Conservation (phyloP, 257 asterid genomes). For the Forsythia suspensa region DNA sequence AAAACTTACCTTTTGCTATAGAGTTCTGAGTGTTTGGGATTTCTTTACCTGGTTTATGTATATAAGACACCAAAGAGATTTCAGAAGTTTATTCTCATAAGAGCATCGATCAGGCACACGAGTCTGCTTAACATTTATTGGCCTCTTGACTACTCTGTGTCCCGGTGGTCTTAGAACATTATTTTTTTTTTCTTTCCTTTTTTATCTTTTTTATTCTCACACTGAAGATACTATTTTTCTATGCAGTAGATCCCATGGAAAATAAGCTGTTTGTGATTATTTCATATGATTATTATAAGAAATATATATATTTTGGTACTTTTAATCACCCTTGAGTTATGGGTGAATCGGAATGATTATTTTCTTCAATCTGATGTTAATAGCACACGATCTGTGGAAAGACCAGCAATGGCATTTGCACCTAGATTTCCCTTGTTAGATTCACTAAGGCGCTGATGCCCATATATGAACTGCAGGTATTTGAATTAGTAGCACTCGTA, state of each 20-base stretch:
- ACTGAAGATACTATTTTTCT: background rate
- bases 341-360: background rate
- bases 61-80: background rate
- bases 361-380: background rate
- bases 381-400: background rate
- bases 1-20: background rate
- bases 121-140: background rate
- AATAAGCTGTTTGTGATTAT: background rate
- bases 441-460: background rate
- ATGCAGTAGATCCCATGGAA: background rate
- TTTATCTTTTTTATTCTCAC: too few species aligned
- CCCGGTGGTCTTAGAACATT: background rate
- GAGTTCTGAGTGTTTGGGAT: background rate
- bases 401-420: background rate
- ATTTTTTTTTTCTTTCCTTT: background rate
- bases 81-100: background rate
- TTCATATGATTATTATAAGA: background rate
- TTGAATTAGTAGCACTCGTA: background rate
- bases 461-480: background rate
- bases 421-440: too few species aligned
- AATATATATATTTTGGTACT: background rate
- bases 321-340: background rate
- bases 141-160: background rate
- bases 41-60: background rate
- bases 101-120: background rate